Percentiles rank a stretch among this genome's conserved stretches.
phyloP scores from a whole-genome alignment of 768 basidiomycete genomes.

The Macrolepiota albuminosa region DNA sequence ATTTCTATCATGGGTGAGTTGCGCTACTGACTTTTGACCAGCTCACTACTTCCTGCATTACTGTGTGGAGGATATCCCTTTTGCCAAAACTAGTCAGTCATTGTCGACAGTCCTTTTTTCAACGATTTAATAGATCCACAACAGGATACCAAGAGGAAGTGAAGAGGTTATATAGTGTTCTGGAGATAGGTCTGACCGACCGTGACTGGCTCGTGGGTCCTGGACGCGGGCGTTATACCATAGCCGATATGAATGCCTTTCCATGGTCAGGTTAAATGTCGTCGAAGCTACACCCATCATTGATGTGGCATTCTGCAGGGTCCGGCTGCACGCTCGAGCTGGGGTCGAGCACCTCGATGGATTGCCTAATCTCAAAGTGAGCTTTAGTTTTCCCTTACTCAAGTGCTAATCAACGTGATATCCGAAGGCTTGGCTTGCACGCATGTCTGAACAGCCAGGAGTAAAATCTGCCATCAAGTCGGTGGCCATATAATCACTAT shows the following conservation, averaged over 20 bases:
- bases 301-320: conserved; percentile 34
- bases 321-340: conserved; percentile 40
- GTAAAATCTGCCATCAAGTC: conserved; percentile 13
- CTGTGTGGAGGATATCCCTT: conserved; percentile 67
- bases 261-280: conserved; percentile 45
- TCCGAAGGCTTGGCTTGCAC: conserved; percentile 12
- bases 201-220: conserved; percentile 81
- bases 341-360: conserved; percentile 21
- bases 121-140: neutral
- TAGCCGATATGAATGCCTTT: conserved; percentile 70
- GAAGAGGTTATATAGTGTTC: conserved; percentile 73
- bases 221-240: conserved; percentile 58
- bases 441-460: conserved; percentile 9
- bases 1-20: neutral
- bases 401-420: neutral
- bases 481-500: neutral
- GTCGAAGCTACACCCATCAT: neutral
- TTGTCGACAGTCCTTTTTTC: neutral
- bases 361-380: conserved; percentile 20
- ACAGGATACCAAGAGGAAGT: conserved; percentile 78
- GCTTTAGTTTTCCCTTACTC: neutral
- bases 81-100: conserved; percentile 53
- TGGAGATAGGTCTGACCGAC: conserved; percentile 65
- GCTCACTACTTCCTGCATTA: conserved; percentile 65
- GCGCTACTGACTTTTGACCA: neutral